These are phyloP conservation scores for Podospora pseudopauciseta DNA, from an alignment of 495 filamentous ascomycete genomes.

Conservation along the genomic window DNA sequence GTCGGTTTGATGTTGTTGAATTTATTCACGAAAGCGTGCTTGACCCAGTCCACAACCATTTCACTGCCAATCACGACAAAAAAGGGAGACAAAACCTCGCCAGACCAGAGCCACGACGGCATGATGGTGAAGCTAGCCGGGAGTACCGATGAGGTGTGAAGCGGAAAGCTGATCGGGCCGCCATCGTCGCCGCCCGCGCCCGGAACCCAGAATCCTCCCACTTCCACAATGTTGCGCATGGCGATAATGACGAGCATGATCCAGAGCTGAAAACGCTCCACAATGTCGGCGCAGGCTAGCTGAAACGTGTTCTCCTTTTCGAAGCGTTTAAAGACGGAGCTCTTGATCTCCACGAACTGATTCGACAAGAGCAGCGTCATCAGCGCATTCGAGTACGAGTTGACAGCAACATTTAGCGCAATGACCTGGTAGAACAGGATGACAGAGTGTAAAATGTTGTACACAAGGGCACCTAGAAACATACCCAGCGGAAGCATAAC, in stretches of 20 bases:
- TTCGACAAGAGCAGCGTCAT: constrained; percentile 88
- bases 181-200: constrained; percentile 46
- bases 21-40: constrained; percentile 96
- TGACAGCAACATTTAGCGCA: constrained; percentile 95
- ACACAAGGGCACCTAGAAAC: constrained; percentile 80
- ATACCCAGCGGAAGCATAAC: constrained; percentile 86
- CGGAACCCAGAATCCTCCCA: constrained; percentile 62
- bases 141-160: constrained; percentile 60
- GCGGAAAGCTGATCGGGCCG: constrained; percentile 41
- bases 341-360: constrained; percentile 98
- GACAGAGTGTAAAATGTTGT: constrained; percentile 82
- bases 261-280: constrained; percentile 97
- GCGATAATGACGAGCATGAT: constrained; percentile 95
- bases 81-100: constrained; percentile 87
- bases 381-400: constrained; percentile 95
- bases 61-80: constrained; percentile 90
- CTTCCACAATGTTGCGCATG: constrained; percentile 90
- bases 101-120: constrained; percentile 69
- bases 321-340: constrained; percentile 94
- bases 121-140: constrained; percentile 86
- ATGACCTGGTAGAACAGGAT: constrained; percentile 95
- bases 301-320: constrained; percentile 98
- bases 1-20: constrained; percentile 94
- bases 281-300: constrained; percentile 90
- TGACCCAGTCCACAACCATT: constrained; percentile 96